Evolutionary conservation across 805 yeast species (phyloP), one percentile per base, ranked within the genome.

Genomic region (Yamadazyma ubonensis): DNA sequence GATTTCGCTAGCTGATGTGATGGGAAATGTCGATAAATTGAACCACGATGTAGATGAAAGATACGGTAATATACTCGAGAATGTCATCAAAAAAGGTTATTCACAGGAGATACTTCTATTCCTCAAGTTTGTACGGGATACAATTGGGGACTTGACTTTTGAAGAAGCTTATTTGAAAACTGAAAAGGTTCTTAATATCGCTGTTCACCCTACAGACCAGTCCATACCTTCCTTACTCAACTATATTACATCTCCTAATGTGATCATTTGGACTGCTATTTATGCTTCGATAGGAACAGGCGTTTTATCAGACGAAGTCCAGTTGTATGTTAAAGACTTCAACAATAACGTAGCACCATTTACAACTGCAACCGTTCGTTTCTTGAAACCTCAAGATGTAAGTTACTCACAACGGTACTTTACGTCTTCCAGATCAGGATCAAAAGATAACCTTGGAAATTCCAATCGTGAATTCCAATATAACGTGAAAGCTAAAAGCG

Each of bases 211-310:
- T 2, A 79, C 85, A 0, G 79, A 80, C 49, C 75, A 74, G 22
- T 72, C 82, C 2, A 73, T 85, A 6, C 93, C 95, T 0, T 73
- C 81, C 1, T 67, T 90, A 34, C 65, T 90, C 47, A 93, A 93
- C 61, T 89, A 91, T 58, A 81, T 93, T 21, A 88, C 97, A 0
- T 81, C 97, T 0, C 99, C 99, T 1, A 90, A 91, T 59, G 90
- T 89, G 8, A 75, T 90, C 6, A 83, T 91, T 10, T 75, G 93
- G 76, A 85, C 95, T 9, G 99, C 98, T 0, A 84, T 91, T 9
- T 77, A 81, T 50, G 96, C 97, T 16, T 82, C 90, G 4, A 75
- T 84, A 28, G 93, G 93, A 0, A 76, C 83, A 0, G 88, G 86
- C 1, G 85, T 79, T 2, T 59, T 80, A 4, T 72, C 79, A 0